Conservation (phyloP, 176 grass and related monocot species). For the sorghum (Sorghum bicolor) region DNA sequence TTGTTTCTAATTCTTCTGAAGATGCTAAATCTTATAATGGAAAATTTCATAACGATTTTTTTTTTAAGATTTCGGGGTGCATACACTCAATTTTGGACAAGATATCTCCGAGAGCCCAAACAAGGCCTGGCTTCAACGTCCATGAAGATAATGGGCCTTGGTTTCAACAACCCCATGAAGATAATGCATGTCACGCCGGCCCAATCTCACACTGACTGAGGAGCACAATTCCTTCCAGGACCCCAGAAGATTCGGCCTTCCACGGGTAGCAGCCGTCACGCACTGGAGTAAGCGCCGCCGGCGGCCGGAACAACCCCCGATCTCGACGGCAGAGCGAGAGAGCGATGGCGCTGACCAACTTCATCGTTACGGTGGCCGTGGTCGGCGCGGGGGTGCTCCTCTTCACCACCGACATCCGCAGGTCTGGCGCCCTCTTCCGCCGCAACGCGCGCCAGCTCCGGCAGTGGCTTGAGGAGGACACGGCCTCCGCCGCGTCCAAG, state of each 20-base stretch:
- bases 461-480: slow-evolving; percentile 80
- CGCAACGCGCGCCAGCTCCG: slow-evolving; percentile 79
- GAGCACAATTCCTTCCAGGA: not conserved
- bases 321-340: not conserved
- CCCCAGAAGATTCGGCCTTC: not conserved
- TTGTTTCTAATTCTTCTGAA: no score
- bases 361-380: slow-evolving; percentile 67
- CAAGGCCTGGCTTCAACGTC: no score
- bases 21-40: no score
- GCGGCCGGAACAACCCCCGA: not conserved
- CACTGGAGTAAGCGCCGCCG: not conserved
- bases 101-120: no score
- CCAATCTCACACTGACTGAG: not conserved
- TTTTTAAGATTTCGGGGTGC: no score
- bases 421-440: slow-evolving; percentile 69
- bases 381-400: slow-evolving; percentile 60
- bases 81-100: no score
- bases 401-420: slow-evolving; percentile 83
- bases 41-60: no score
- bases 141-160: no score
- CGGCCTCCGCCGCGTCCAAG: slow-evolving; percentile 50
- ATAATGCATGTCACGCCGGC: not conserved
- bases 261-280: not conserved
- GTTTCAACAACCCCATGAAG: not conserved
- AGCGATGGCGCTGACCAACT: slow-evolving; percentile 84